Percentiles rank a stretch among this genome's conserved stretches.
phyloP scores from a whole-genome alignment of 768 basidiomycete species.

The Butyriboletus loyo region DNA sequence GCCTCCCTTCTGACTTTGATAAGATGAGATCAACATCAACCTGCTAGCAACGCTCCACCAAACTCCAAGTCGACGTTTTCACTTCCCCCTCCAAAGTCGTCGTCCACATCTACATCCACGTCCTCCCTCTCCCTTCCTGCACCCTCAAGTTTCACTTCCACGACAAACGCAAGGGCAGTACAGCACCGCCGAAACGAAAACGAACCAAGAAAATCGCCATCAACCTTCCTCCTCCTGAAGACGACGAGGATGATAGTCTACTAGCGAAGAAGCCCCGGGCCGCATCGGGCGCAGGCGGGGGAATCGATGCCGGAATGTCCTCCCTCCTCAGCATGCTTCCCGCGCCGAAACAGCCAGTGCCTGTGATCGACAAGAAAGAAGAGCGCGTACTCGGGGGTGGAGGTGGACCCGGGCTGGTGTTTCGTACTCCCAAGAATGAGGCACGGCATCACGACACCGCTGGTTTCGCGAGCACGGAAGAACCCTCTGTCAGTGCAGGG shows the following conservation, averaged over 20 bases:
- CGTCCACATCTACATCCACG: too few species aligned
- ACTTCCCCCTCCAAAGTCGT: constrained; percentile 35
- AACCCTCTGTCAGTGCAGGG: constrained; percentile 12
- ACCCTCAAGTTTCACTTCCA: constrained; percentile 10
- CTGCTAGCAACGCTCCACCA: constrained; percentile 3
- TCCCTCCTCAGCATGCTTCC: constrained; percentile 72
- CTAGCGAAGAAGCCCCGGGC: constrained; percentile 57
- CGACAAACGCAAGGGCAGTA: neutral
- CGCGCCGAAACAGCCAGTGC: constrained; percentile 56
- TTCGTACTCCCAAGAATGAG: constrained; percentile 38
- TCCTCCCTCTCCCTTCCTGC: constrained; percentile 30
- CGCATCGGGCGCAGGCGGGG: constrained; percentile 35
- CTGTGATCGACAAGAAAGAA: constrained; percentile 36
- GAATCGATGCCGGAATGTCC: constrained; percentile 48
- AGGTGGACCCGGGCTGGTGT: constrained; percentile 57
- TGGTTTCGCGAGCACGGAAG: constrained; percentile 26
- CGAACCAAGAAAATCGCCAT: constrained; percentile 45
- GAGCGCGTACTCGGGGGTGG: constrained; percentile 67
- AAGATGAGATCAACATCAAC: neutral
- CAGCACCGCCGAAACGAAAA: constrained; percentile 37
- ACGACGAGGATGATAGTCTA: constrained; percentile 49
- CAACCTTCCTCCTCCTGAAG: constrained; percentile 30
- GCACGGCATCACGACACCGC: constrained; percentile 9
- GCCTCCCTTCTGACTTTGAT: too few species aligned
- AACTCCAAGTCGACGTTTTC: constrained; percentile 33